phyloP scores from a whole-genome alignment of 371 early-diverging fungal genomes.

The Saksenaea oblongispora region DNA sequence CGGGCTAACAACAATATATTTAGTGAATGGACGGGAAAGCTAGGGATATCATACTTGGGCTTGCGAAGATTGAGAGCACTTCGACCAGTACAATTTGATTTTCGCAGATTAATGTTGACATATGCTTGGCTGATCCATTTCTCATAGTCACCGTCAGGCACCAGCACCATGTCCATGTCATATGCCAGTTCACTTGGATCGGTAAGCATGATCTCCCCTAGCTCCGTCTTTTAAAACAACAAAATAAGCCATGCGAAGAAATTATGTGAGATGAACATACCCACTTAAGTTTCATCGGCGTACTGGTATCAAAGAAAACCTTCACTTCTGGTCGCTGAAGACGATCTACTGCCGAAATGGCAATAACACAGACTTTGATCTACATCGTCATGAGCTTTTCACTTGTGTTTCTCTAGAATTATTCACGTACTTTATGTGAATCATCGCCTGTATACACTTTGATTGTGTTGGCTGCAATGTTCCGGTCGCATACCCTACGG shows the following conservation, averaged over 20 bases:
- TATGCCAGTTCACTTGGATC: constrained; percentile 60
- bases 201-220: constrained; percentile 60
- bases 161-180: constrained; percentile 61
- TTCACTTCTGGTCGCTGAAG: constrained; percentile 55
- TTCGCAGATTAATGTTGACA: constrained; percentile 63
- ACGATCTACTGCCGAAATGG: constrained; percentile 51
- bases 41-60: constrained; percentile 49
- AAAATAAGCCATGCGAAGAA: not conserved
- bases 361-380: constrained; percentile 58
- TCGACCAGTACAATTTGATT: constrained; percentile 64
- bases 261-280: constrained; percentile 20
- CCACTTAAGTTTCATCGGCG: constrained; percentile 50
- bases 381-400: constrained; percentile 9
- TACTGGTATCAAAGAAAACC: constrained; percentile 38
- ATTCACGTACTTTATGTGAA: constrained; percentile 46
- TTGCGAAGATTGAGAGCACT: constrained; percentile 62
- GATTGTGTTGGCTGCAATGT: constrained; percentile 55
- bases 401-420: not conserved
- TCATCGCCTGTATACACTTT: constrained; percentile 68
- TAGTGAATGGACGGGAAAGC: not conserved
- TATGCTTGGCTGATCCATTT: constrained; percentile 54
- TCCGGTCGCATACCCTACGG: constrained; percentile 64
- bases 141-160: constrained; percentile 68
- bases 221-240: constrained; percentile 39
- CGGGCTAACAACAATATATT: constrained; percentile 39